Base-by-base conservation (phyloP, 805 yeast species). In the Wickerhamiella shivajii region DNA sequence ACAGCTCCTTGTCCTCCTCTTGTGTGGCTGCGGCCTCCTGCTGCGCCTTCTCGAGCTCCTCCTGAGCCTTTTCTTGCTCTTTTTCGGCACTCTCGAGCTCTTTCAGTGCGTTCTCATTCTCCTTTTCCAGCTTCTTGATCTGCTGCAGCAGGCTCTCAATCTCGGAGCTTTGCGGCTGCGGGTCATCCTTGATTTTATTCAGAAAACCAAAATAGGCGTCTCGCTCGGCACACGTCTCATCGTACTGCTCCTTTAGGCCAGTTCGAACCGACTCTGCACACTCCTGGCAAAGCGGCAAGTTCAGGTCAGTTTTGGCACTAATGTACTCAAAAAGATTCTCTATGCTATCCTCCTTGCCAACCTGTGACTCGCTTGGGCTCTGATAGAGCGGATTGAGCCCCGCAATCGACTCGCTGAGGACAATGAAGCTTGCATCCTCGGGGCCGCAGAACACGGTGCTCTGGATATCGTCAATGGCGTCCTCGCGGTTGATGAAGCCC, bases 221-320 rank as follows among this genome's bases (percentile, higher is more conserved):
- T 42, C 87, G 72, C 46, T 87, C 95, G 40, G 65, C 66, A 13
- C 77, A 69, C 4, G 75, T 67, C 36, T 71, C 78, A 39, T 78
- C 87, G 51, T 78, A 78, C 44, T 74, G 74, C 9, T 59, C 52
- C 46, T 74, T 76, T 52, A 83, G 63, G 37, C 74, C 74, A 7
- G 69, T 72, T 8, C 77, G 60, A 17, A 87, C 54, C 14, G 65
- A 51, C 27, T 66, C 70, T 5, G 90, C 77, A 53, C 98, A 90
- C 27, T 85, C 96, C 16, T 65, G 64, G 46, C 97, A 87, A 11
- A 90, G 71, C 0, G 98, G 98, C 47, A 72, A 74, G 42, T 81
- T 92, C 11, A 87, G 65, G 39, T 76, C 83, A 33, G 76, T 74
- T 40, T 77, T 75, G 4, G 68, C 61, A 0, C 90, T 75, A 5